A percentile compares a stretch with the other conserved stretches of the same genome.
Conservation (phyloP, 2,329 filamentous ascomycete species). For the Aspergillus chevalieri region DNA sequence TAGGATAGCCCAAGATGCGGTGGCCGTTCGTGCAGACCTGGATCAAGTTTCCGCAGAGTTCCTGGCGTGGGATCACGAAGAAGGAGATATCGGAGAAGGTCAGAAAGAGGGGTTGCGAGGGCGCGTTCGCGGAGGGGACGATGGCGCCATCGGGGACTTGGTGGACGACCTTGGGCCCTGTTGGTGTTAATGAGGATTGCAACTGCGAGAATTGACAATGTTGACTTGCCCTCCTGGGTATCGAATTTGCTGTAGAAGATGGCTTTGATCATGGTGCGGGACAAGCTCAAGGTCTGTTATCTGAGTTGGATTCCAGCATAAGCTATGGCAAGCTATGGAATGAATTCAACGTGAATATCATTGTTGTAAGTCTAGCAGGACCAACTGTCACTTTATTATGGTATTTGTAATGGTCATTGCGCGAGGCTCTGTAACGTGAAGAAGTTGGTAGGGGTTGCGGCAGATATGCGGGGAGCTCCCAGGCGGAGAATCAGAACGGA, state of each 20-base stretch:
- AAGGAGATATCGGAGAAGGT: constrained; percentile 81
- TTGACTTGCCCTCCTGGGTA: constrained; percentile 46
- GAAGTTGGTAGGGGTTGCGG: neutral
- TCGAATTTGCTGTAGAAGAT: constrained; percentile 65
- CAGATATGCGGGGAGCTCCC: neutral
- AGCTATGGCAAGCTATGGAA: neutral
- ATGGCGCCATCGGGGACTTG: constrained; percentile 59
- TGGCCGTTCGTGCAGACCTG: constrained; percentile 66
- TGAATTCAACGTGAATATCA: neutral
- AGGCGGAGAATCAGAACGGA: neutral
- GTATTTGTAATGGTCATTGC: neutral
- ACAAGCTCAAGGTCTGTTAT: neutral
- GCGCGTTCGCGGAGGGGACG: constrained; percentile 40
- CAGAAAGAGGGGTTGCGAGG: constrained; percentile 60
- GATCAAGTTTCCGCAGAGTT: constrained; percentile 88
- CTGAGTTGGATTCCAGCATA: neutral
- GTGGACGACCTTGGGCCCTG: constrained; percentile 58
- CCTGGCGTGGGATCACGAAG: constrained; percentile 90
- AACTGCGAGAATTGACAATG: neutral
- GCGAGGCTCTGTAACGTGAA: neutral
- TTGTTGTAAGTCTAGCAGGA: neutral
- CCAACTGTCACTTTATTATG: neutral
- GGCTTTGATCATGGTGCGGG: constrained; percentile 51
- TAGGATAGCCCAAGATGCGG: constrained; percentile 78
- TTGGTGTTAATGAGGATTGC: neutral